Evolutionary conservation across 2,329 filamentous ascomycete genomes (phyloP).

Genomic region (Aureobasidium namibiae): DNA sequence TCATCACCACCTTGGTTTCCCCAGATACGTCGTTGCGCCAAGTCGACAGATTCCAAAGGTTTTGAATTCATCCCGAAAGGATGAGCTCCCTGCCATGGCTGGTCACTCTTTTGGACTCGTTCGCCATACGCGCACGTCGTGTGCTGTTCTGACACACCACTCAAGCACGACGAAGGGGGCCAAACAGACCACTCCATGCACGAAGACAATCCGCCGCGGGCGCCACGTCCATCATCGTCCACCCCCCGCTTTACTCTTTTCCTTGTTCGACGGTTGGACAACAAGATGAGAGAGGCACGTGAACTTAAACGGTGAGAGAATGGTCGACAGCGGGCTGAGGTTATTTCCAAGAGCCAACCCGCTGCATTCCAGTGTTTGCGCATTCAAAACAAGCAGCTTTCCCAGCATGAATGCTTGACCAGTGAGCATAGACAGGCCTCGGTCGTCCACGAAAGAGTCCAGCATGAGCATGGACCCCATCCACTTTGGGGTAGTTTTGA

Average conservation of each 20-base stretch:
- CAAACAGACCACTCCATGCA: neutral
- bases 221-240: slow-evolving; percentile 9
- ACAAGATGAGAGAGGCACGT: slow-evolving; percentile 7
- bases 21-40: neutral
- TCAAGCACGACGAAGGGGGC: neutral
- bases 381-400: neutral
- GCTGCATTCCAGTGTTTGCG: neutral
- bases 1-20: neutral
- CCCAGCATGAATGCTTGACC: neutral
- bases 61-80: neutral
- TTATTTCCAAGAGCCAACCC: neutral
- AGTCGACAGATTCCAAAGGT: neutral
- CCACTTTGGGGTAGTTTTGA: neutral
- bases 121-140: neutral
- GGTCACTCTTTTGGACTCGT: neutral
- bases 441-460: neutral
- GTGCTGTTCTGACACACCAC: neutral
- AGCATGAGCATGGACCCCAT: neutral
- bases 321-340: neutral
- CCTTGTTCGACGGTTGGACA: slow-evolving; percentile 8
- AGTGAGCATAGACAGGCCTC: no score
- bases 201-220: neutral
- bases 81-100: neutral
- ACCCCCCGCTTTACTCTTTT: slow-evolving; percentile 1
- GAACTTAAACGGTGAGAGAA: neutral